phyloP scores from a whole-genome alignment of 2,329 filamentous ascomycete species.

The Talaromyces pinophilus region DNA sequence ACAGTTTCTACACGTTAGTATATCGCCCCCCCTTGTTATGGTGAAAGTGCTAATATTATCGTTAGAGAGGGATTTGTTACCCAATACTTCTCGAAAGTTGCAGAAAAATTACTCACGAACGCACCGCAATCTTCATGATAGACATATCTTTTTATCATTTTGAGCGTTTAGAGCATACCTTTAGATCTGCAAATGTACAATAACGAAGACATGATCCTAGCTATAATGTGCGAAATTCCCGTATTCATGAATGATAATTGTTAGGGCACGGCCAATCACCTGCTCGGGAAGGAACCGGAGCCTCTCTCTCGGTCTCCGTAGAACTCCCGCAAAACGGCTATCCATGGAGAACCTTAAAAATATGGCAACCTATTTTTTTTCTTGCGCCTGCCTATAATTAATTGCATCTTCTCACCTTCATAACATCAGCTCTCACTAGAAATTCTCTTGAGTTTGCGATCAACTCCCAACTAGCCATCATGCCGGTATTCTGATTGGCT shows the following conservation, averaged over 20 bases:
- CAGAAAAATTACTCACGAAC: slow-evolving; percentile 50
- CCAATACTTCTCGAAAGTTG: slow-evolving; percentile 73
- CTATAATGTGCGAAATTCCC: neutral
- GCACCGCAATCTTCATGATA: slow-evolving; percentile 3
- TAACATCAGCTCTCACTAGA: neutral
- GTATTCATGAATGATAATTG: neutral
- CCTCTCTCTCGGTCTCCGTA: slow-evolving; percentile 8
- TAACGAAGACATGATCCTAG: neutral
- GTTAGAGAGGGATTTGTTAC: slow-evolving; percentile 72
- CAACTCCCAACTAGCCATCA: neutral
- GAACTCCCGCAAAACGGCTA: slow-evolving; percentile 8
- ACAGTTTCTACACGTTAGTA: slow-evolving; percentile 71
- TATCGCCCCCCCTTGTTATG: neutral
- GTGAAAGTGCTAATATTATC: slow-evolving; percentile 5
- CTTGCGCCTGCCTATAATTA: neutral
- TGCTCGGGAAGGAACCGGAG: slow-evolving; percentile 11
- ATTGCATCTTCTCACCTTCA: neutral
- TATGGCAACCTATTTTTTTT: slow-evolving; percentile 12
- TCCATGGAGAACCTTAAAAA: slow-evolving; percentile 9
- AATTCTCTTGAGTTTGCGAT: too few species aligned
- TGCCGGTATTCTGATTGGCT: neutral
- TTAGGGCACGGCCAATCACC: slow-evolving; percentile 14
- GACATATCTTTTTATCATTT: neutral
- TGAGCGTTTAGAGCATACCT: neutral
- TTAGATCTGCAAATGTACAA: neutral